Evolutionary conservation across 2,329 filamentous ascomycete species (phyloP).

Genomic region (Exophiala bonariae): DNA sequence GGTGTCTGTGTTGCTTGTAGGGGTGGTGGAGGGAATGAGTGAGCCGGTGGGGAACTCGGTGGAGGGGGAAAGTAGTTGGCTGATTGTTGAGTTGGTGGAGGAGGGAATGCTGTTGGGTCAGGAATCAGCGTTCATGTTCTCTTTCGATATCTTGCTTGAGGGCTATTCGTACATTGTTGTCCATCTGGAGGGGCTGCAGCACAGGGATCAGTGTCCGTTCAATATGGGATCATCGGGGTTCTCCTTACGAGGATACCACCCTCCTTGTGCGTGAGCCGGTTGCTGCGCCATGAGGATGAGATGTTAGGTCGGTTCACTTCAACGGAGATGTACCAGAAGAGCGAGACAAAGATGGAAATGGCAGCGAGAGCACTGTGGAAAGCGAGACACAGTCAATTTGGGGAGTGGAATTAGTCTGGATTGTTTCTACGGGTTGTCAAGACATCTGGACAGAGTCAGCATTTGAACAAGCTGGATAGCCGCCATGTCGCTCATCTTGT

Average conservation of each 20-base stretch:
- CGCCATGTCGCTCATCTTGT: conserved; percentile 14
- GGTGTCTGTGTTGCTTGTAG: conserved; percentile 18
- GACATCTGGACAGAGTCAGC: neutral
- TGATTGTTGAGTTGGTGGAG: conserved; percentile 26
- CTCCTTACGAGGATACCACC: conserved; percentile 31
- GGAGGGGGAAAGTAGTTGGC: conserved; percentile 29
- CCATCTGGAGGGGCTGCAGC: conserved; percentile 23
- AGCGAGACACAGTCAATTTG: neutral
- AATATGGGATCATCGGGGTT: neutral
- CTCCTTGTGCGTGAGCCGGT: conserved; percentile 21
- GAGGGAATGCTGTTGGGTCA: conserved; percentile 28
- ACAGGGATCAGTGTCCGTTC: conserved; percentile 5
- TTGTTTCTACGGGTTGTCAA: neutral
- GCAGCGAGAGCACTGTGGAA: neutral
- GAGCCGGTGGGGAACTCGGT: conserved; percentile 25
- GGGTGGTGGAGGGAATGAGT: conserved; percentile 24
- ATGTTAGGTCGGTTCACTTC: neutral
- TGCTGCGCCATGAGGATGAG: neutral
- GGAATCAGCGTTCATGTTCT: neutral
- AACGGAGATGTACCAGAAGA: neutral
- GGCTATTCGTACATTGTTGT: conserved; percentile 17
- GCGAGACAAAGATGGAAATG: neutral
- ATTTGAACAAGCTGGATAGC: conserved; percentile 9
- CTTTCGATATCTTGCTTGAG: neutral
- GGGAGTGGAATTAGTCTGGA: neutral